Evolutionary conservation across 2,329 filamentous ascomycete species (phyloP).

Genomic region (Graphilbum sp.): DNA sequence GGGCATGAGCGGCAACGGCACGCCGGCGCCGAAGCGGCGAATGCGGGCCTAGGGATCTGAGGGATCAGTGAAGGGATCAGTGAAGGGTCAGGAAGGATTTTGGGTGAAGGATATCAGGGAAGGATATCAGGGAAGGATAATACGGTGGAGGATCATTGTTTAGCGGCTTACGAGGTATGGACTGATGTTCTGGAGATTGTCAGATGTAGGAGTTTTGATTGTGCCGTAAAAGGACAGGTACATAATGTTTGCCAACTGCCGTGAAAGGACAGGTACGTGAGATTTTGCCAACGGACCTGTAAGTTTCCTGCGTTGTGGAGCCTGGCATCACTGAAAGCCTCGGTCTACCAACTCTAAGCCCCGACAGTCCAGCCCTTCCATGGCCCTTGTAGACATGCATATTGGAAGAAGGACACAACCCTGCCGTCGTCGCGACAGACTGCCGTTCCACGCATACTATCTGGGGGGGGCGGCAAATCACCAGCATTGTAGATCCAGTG

Average conservation of each 20-base stretch:
- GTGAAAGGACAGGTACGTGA: too few relatives aligned
- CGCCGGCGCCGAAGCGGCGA: slow-evolving; percentile 10
- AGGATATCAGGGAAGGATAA: too few relatives aligned
- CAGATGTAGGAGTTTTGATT: too few relatives aligned
- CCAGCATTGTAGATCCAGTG: background rate
- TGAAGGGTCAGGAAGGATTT: background rate
- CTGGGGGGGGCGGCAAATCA: background rate
- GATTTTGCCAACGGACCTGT: too few relatives aligned
- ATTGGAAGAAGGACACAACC: background rate
- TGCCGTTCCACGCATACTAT: background rate
- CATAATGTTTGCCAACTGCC: too few relatives aligned
- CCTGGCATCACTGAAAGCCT: background rate
- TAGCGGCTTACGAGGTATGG: too few relatives aligned
- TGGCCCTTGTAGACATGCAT: background rate
- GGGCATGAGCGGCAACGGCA: slow-evolving; percentile 10
- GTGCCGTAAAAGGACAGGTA: too few relatives aligned
- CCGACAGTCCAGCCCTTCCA: background rate
- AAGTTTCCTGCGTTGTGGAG: too few relatives aligned
- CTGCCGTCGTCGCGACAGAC: background rate
- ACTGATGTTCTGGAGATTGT: too few relatives aligned
- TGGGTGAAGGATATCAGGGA: background rate
- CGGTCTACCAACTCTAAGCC: background rate
- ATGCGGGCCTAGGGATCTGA: too few relatives aligned
- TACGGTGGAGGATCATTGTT: too few relatives aligned
- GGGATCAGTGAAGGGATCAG: too few relatives aligned